phyloP scores from a whole-genome alignment of 2,329 filamentous ascomycete species.

The Trichophyton schoenleinii region DNA sequence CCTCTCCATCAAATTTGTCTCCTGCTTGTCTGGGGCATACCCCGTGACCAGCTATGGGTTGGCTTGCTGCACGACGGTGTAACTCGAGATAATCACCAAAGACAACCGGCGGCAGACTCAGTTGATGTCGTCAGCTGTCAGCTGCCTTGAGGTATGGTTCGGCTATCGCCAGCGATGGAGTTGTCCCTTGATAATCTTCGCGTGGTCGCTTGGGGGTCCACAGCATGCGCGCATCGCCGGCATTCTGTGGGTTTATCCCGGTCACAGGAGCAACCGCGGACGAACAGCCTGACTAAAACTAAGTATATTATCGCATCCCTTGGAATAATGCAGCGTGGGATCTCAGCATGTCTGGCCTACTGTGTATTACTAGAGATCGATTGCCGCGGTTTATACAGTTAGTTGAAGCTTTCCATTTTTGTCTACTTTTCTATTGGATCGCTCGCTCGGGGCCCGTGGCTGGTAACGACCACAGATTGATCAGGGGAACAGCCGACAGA shows the following conservation, averaged over 20 bases:
- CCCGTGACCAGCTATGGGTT: not conserved
- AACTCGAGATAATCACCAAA: not conserved
- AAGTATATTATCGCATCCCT: no score
- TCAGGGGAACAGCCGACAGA: not conserved
- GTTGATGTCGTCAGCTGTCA: constrained; percentile 1
- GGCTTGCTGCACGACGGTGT: not conserved
- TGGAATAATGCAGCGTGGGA: no score
- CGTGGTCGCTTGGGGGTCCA: no score
- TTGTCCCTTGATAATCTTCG: no score
- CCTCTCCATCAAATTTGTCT: not conserved
- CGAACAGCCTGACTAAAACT: not conserved
- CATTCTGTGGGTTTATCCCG: not conserved
- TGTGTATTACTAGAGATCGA: no score
- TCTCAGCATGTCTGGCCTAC: no score
- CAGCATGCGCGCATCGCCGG: no score
- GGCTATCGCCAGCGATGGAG: no score
- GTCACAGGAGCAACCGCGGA: not conserved
- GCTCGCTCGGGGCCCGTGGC: not conserved
- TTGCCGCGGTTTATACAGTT: not conserved
- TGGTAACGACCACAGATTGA: not conserved
- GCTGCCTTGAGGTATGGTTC: no score
- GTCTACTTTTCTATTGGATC: not conserved
- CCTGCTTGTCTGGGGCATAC: not conserved
- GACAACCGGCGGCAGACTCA: not conserved
- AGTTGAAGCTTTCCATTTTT: not conserved